Evolutionary conservation across 2,329 filamentous ascomycete genomes (phyloP).

Genomic region (Epicoccum sorghinum): DNA sequence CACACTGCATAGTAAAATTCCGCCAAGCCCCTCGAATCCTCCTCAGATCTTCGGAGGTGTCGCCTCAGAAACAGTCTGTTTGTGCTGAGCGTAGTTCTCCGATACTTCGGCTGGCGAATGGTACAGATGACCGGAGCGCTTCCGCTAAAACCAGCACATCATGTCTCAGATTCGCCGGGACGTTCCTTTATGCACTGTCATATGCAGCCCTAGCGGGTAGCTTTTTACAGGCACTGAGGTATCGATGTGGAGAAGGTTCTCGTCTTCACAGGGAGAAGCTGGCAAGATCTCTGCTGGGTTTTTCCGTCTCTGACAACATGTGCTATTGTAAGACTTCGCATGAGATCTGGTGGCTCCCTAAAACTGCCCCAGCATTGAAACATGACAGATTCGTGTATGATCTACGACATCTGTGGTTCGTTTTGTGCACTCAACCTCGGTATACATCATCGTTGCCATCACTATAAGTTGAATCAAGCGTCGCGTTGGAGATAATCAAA

Average conservation of each 20-base stretch:
- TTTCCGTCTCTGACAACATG: conserved; percentile 2
- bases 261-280: conserved; percentile 12
- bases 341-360: conserved; percentile 20
- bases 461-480: background rate
- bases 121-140: background rate
- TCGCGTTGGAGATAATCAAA: background rate
- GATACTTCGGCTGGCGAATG: background rate
- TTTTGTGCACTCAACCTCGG: conserved; percentile 3
- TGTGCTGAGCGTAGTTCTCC: background rate
- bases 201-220: conserved; percentile 17
- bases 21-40: conserved; percentile 11
- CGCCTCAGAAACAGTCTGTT: conserved; percentile 3
- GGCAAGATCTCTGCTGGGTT: background rate
- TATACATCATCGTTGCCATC: background rate
- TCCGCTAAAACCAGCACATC: conserved; percentile 1
- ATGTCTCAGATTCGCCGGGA: conserved; percentile 14
- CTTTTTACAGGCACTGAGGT: conserved; percentile 1
- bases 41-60: conserved; percentile 5
- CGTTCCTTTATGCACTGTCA: conserved; percentile 14
- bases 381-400: conserved; percentile 15
- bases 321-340: conserved; percentile 19
- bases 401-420: background rate
- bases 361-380: conserved; percentile 15
- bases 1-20: conserved; percentile 6
- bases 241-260: conserved; percentile 7